Base-by-base conservation (phyloP, 331 rosid species). In the Quercus lobata region DNA sequence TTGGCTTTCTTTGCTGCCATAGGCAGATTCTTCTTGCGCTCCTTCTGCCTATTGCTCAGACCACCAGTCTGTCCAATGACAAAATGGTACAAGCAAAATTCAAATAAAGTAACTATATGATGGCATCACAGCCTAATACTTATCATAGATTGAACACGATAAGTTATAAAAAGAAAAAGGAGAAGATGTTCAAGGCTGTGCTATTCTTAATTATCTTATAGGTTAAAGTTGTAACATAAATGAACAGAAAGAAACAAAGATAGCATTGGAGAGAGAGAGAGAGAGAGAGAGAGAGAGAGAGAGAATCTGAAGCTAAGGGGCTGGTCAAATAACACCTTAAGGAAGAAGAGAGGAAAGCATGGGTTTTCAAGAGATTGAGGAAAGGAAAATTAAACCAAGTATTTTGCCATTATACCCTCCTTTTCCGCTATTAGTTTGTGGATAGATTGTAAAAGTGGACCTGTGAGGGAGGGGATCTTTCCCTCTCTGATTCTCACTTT, bases 11-110 rank as follows among this genome's bases (percentile, higher is more conserved):
- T 92, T 8, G 97, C 97, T 52, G 92, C 92, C 41, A 90, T 27
- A 0, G 97, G 98, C 93, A 94, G 89, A 1, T 75, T 82, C 88
- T 94, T 92, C 89, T 85, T 91, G 76, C 88, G 93, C 62, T 93
- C 89, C 87, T 91, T 93, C 86, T 93, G 97, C 72, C 81, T 32
- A 84, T 94, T 94, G 90, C 94, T 94, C 76, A 83, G 71, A 61
- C 97, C 97, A 60, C 98, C 98, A 72, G 92, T 90, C 98, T 94
- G 88, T 74, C 35, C 73, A 83, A 66, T 66, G 71, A 66, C 71
- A 66, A 65, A 16, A 18, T 22, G 49, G 11, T n/a, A 57, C 6
- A 19, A 21, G 29, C 16, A 41, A 57, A 19, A 65, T 65, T 68
- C 41, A 63, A 37, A 80, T 10, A 10, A 81, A 60, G 8, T 24